Conservation (phyloP, 768 basidiomycete genomes). For the Tephrocybe sp. region DNA sequence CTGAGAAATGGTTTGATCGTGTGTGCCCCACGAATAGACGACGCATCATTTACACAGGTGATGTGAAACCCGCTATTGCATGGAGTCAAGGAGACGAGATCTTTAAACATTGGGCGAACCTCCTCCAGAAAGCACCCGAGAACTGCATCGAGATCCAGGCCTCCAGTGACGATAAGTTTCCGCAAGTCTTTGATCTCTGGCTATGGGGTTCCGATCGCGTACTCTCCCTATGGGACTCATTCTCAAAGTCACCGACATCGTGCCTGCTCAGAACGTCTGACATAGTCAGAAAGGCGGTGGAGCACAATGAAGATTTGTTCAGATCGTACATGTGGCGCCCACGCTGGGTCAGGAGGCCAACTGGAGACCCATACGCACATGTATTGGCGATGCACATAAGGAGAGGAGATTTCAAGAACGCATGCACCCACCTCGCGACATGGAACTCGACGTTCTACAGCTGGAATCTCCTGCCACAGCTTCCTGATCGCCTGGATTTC, state of each 20-base stretch:
- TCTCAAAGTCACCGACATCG: slow-evolving; percentile 32
- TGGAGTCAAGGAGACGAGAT: slow-evolving; percentile 32
- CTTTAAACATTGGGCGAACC: slow-evolving; percentile 37
- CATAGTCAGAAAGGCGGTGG: slow-evolving; percentile 33
- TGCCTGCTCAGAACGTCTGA: slow-evolving; percentile 30
- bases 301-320: slow-evolving; percentile 34
- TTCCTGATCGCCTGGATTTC: slow-evolving; percentile 31
- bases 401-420: slow-evolving; percentile 35
- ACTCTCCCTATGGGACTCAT: slow-evolving; percentile 31
- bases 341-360: slow-evolving; percentile 16
- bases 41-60: slow-evolving; percentile 34
- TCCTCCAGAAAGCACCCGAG: slow-evolving; percentile 39
- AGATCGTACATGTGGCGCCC: slow-evolving; percentile 21
- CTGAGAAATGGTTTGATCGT: slow-evolving; percentile 39
- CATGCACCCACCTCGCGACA: slow-evolving; percentile 28
- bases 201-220: slow-evolving; percentile 32
- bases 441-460: slow-evolving; percentile 33
- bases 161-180: slow-evolving; percentile 27
- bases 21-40: slow-evolving; percentile 43
- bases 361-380: slow-evolving; percentile 29
- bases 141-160: slow-evolving; percentile 41
- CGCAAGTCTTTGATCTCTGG: slow-evolving; percentile 36
- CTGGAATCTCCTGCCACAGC: slow-evolving; percentile 34
- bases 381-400: slow-evolving; percentile 41
- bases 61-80: slow-evolving; percentile 35